phyloP scores from a whole-genome alignment of 2,329 filamentous ascomycete genomes.

The Alternaria panax region DNA sequence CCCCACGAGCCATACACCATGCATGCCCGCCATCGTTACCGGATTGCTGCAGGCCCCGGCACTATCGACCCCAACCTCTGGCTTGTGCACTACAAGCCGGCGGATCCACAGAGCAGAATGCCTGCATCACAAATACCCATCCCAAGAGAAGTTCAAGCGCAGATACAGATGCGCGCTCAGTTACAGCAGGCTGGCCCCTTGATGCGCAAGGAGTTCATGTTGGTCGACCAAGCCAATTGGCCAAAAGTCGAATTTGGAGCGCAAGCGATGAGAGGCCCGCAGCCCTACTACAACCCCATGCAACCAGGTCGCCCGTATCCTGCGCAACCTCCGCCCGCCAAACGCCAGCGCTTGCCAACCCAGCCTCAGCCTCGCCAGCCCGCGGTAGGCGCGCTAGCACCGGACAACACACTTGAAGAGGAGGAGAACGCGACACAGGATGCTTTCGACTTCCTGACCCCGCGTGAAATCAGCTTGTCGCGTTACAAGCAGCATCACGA shows the following conservation, averaged over 20 bases:
- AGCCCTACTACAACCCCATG: slow-evolving; percentile 48
- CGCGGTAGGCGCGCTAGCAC: slow-evolving; percentile 27
- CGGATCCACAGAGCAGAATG: slow-evolving; percentile 76
- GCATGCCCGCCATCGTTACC: slow-evolving; percentile 85
- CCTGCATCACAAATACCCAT: slow-evolving; percentile 72
- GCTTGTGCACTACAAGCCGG: slow-evolving; percentile 87
- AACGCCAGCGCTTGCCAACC: slow-evolving; percentile 53
- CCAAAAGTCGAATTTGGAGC: slow-evolving; percentile 79
- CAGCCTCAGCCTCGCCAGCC: slow-evolving; percentile 55
- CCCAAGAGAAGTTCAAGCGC: slow-evolving; percentile 64
- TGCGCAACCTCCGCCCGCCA: slow-evolving; percentile 55
- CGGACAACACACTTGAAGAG: slow-evolving; percentile 72
- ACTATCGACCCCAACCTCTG: slow-evolving; percentile 83
- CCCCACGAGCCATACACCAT: slow-evolving; percentile 74
- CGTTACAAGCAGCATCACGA: slow-evolving; percentile 95
- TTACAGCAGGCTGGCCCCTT: slow-evolving; percentile 75
- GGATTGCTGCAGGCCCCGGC: slow-evolving; percentile 75
- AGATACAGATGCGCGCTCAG: slow-evolving; percentile 67
- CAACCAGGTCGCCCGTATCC: slow-evolving; percentile 44
- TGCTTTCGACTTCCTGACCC: slow-evolving; percentile 86
- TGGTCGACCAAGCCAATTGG: slow-evolving; percentile 89
- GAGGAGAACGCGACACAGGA: slow-evolving; percentile 90
- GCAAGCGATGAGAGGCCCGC: slow-evolving; percentile 33
- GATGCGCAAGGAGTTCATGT: slow-evolving; percentile 93
- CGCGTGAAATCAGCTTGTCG: slow-evolving; percentile 84